Evolutionary conservation across 306 rosid genomes (phyloP), one percentile per base, ranked within the genome.

Genomic region (Acacia confusa): DNA sequence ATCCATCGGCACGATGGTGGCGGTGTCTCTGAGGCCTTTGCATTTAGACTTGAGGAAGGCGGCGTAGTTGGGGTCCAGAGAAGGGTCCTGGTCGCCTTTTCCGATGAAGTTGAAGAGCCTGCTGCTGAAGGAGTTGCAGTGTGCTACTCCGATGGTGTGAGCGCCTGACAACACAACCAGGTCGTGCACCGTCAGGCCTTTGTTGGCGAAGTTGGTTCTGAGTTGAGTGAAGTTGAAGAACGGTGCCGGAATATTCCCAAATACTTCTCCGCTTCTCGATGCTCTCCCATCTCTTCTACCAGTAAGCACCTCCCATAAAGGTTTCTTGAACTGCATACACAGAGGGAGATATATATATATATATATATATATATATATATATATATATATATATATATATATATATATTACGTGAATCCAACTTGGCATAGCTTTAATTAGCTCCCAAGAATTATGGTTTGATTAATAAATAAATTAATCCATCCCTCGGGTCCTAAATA

Each of bases 281-380:
- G 85, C 87, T 20, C 1, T 83, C 17, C 93, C 95, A 80, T 91
- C 95, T 86, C 93, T 86, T 84, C 93, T 86, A 12, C 95, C 93
- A 10, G 92, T 91, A 48, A 85, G 90, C 66, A 89, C 95, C 69
- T 86, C 85, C 90, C 93, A 91, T 48, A 41, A 4, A 19, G 85
- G 75, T 2, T 82, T 60, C 36, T 70, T 76, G 20, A 68, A 91
- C 95, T 89, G 87, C 77, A 1, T 0, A 1, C 60, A 19, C 3
- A 48, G 19, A 17, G 20, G 1, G 12, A 50, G 9, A 19, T 2
- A 50, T 9, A 50, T 1, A 48, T 9, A 41, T 41, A 41, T 41
- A n/a, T n/a, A n/a, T n/a, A n/a, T n/a, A n/a, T n/a, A n/a, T n/a
- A n/a, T n/a, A n/a, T n/a, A n/a, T n/a, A n/a, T n/a, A n/a, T n/a